phyloP scores from a whole-genome alignment of 1,284 basidiomycete genomes.

The Veloboletus limbatus region DNA sequence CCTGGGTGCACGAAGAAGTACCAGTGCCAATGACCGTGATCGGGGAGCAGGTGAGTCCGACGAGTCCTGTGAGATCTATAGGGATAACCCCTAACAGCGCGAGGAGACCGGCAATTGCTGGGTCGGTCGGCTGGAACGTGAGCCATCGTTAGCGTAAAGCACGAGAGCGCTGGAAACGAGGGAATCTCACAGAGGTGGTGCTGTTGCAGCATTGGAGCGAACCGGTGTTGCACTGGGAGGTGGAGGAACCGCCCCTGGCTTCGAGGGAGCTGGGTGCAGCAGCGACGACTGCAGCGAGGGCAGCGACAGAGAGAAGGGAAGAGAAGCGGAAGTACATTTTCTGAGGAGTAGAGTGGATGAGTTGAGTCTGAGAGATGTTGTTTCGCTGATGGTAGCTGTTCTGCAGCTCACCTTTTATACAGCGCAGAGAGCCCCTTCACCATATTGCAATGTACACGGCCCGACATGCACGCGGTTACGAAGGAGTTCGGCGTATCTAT shows the following conservation, averaged over 20 bases:
- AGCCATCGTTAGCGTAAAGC: neutral
- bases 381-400: neutral
- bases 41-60: slow-evolving; percentile 6
- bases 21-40: neutral
- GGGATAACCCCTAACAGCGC: neutral
- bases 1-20: slow-evolving; percentile 6
- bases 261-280: slow-evolving; percentile 6
- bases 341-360: neutral
- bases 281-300: neutral
- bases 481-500: neutral
- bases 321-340: slow-evolving; percentile 8
- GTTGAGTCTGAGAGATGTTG: neutral
- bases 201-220: slow-evolving; percentile 7
- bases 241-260: too few relatives aligned
- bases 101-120: neutral
- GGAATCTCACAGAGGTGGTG: slow-evolving; percentile 1
- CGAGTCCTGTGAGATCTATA: neutral
- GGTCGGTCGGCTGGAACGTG: neutral
- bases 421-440: neutral
- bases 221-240: slow-evolving; percentile 9
- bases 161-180: accelerated
- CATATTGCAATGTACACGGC: neutral
- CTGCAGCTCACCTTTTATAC: slow-evolving; percentile 6
- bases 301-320: slow-evolving; percentile 4
- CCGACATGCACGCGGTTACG: too few relatives aligned